A percentile compares a stretch with the other conserved stretches of the same genome.
phyloP scores from a whole-genome alignment of 805 yeast genomes.

The Candida ortonii region DNA sequence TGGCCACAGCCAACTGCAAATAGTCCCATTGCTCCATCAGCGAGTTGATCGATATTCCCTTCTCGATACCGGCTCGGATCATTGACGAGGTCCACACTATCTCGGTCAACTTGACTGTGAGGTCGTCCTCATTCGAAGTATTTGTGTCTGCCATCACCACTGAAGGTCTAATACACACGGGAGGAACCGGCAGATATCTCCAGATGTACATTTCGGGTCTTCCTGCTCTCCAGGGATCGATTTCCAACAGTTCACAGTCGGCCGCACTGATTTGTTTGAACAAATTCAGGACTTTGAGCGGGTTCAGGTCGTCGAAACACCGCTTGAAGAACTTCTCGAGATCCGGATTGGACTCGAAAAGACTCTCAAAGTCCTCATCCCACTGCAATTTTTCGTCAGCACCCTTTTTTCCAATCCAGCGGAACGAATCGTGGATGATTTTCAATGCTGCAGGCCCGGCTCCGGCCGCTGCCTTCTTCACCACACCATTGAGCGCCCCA shows the following conservation, averaged over 20 bases:
- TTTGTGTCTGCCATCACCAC: slow-evolving; percentile 86
- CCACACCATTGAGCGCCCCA: slow-evolving; percentile 91
- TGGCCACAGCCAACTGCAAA: slow-evolving; percentile 89
- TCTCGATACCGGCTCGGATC: slow-evolving; percentile 91
- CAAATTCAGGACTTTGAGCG: slow-evolving; percentile 79
- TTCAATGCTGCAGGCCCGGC: slow-evolving; percentile 91
- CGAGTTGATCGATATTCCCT: slow-evolving; percentile 88
- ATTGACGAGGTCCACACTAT: slow-evolving; percentile 95
- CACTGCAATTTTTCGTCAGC: slow-evolving; percentile 82
- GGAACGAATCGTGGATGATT: slow-evolving; percentile 90
- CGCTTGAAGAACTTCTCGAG: slow-evolving; percentile 81
- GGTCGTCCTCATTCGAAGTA: slow-evolving; percentile 94
- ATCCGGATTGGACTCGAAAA: slow-evolving; percentile 77
- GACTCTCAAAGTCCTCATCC: slow-evolving; percentile 82
- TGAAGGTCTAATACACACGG: slow-evolving; percentile 97
- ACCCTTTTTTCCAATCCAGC: slow-evolving; percentile 91
- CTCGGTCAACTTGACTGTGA: slow-evolving; percentile 93
- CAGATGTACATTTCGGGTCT: slow-evolving; percentile 95
- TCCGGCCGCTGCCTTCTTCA: slow-evolving; percentile 91
- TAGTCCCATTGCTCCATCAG: slow-evolving; percentile 99
- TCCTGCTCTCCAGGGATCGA: slow-evolving; percentile 83
- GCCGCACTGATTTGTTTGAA: slow-evolving; percentile 82
- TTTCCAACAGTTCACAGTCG: slow-evolving; percentile 91
- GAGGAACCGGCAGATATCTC: slow-evolving; percentile 98
- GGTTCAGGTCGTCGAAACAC: slow-evolving; percentile 91